phyloP scores from a whole-genome alignment of 768 basidiomycete species.

The Pleurotus pulmonarius region DNA sequence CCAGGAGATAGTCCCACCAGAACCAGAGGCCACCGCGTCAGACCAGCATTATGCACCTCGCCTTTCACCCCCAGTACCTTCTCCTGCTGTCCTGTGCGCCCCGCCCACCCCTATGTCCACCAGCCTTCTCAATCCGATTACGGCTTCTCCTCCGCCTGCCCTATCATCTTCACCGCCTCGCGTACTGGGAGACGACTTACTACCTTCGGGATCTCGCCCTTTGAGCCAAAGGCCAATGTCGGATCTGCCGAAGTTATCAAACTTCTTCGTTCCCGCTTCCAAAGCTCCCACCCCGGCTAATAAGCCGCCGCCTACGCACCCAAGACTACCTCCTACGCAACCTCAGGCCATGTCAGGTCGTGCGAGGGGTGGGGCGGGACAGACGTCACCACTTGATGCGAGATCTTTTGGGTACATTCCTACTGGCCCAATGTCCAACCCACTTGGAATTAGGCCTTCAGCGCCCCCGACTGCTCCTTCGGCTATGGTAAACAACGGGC shows the following conservation, averaged over 20 bases:
- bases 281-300: not conserved
- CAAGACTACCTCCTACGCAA: not conserved
- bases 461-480: slow-evolving; percentile 6
- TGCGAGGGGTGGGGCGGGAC: not conserved
- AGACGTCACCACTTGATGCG: slow-evolving; percentile 30
- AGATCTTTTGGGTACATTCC: slow-evolving; percentile 35
- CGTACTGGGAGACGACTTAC: no score
- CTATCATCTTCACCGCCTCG: no score
- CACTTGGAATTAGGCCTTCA: slow-evolving; percentile 53
- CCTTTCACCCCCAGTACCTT: no score
- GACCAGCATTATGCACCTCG: no score
- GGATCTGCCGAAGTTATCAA: not conserved
- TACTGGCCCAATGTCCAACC: slow-evolving; percentile 45
- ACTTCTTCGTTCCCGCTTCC: slow-evolving; percentile 1
- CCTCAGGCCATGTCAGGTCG: slow-evolving; percentile 4
- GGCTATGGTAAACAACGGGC: not conserved
- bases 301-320: not conserved
- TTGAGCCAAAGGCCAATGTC: not conserved
- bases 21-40: no score
- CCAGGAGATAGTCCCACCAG: no score
- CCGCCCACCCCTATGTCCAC: not conserved
- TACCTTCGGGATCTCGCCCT: not conserved
- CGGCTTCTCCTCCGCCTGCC: no score
- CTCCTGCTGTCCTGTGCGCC: no score
- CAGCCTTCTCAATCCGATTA: not conserved